Evolutionary conservation across 2,329 filamentous ascomycete species (phyloP), one percentile per base, ranked within the genome.

Genomic region (Cercospora sp.): DNA sequence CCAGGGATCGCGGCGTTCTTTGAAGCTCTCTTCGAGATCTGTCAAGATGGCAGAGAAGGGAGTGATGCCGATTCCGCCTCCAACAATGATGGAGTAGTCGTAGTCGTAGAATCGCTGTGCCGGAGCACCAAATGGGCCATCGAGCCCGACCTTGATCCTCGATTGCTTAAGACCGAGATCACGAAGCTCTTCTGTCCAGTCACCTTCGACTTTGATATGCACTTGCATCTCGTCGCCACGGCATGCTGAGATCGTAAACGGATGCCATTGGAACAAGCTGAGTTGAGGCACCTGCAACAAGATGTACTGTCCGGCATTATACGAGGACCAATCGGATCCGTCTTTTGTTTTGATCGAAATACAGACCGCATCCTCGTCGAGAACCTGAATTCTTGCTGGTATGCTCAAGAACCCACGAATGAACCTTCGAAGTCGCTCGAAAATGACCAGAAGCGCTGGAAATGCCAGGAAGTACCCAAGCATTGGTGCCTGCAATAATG

Each of bases 101-200:
- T 86, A 88, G 66, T 87, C 85, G 67, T 87, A 86, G 74, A 88
- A 88, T 0, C 85, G 80, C 69, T 88, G 86, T 0, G 86, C 85
- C 0, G 86, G 86, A 1, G 86, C 86, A 4, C 86, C 86, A 66
- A 85, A 88, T 0, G 86, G 86, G 0, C 86, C 86, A 65, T 88
- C 86, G 60, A 88, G 81, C 0, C 85, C 85, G 3, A 88, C 81
- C 10, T 82, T 78, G 57, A 87, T 84, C 2, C 80, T 75, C 49
- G 78, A 76, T 2, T 68, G 62, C 45, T 65, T 61, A 7, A 79
- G 79, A 0, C 80, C 82, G 4, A 86, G 73, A 0, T 81, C 76
- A 9, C 82, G 80, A 1, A 88, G 78, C 57, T 76, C 77, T 3
- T 77, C 77, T 0, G 86, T 87, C 86, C 85, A 88, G 74, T 87